Conservation (phyloP, 2,329 filamentous ascomycete genomes). For the Coniosporium tulheliwenetii region DNA sequence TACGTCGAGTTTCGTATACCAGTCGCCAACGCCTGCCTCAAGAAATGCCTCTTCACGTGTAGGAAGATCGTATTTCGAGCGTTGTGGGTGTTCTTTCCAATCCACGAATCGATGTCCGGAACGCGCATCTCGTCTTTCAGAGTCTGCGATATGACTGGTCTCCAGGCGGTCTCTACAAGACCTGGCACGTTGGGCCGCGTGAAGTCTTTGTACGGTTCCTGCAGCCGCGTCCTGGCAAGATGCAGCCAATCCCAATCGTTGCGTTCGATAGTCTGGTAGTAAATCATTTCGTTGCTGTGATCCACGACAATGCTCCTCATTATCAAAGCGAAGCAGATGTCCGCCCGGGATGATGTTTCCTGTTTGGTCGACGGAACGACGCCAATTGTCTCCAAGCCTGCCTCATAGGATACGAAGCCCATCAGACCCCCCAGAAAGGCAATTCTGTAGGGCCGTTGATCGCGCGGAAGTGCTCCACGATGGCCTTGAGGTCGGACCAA, state of each 20-base stretch:
- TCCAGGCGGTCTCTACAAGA: constrained; percentile 17
- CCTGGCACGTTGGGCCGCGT: constrained; percentile 7
- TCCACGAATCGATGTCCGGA: not conserved
- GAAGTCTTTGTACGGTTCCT: no score
- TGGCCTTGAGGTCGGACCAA: constrained; percentile 23
- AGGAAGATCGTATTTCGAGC: not conserved
- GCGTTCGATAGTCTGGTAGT: constrained; percentile 49
- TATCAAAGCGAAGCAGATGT: constrained; percentile 63
- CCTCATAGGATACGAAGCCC: constrained; percentile 74
- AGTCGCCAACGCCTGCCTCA: constrained; percentile 4
- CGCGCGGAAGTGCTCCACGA: constrained; percentile 20
- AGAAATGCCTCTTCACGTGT: not conserved
- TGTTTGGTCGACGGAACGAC: constrained; percentile 22
- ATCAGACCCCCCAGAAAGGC: constrained; percentile 70
- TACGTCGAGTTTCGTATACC: constrained; percentile 30
- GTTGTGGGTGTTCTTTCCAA: not conserved
- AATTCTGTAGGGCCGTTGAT: constrained; percentile 17
- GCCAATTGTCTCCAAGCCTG: constrained; percentile 49
- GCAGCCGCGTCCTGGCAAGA: no score
- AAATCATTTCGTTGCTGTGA: constrained; percentile 43
- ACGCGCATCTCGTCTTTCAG: not conserved
- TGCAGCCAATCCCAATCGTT: no score
- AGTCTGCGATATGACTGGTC: constrained; percentile 2
- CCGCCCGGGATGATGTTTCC: constrained; percentile 36
- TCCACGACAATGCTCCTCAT: constrained; percentile 66